Base-by-base conservation (phyloP, 2,329 filamentous ascomycete genomes). In the Mycosphaerella sp. region DNA sequence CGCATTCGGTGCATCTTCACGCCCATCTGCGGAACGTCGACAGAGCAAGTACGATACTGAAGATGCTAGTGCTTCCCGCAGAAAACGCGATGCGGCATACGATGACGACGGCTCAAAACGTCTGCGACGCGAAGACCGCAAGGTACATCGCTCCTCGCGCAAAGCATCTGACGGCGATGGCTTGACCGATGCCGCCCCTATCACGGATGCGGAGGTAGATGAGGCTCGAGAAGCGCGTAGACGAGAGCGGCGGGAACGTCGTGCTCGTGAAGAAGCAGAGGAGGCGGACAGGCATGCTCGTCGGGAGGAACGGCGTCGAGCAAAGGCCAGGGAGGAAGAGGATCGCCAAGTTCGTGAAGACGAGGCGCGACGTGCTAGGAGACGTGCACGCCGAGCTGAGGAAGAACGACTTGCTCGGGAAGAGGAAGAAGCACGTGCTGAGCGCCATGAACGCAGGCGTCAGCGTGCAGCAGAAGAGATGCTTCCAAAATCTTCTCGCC, bases 241-340 rank as follows among this genome's bases (percentile, higher is more conserved):
- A 4, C 64, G 65, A n/a, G 68, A 69, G 39, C 63, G 64, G 27
- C 61, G 64, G 4, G 65, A 65, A 37, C 58, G 64, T 10, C 61
- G 61, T 36, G 66, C 67, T 18, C 64, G 64, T 12, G 68, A 72
- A 49, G 70, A 70, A 49, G 68, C 67, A 28, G 71, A 73, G 40
- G 64, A 65, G n/a, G 59, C 60, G n/a, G 62, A 61, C 12, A 58
- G 62, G 25, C 53, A 52, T 17, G 60, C 56, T 30, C 58, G 64
- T 12, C 59, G 59, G 14, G 54, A 53, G 10, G 63, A 65, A 30
- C 59, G 59, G 34, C 63, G 61, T 18, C 58, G 58, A 44, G 55
- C 53, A 8, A 58, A 57, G 49, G 59, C 59, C 9, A 60, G 56
- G n/a, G 65, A 64, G 27, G 64, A 66, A 32, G 59, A 62, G 41